Conservation (phyloP, 2,329 filamentous ascomycete genomes). For the Aspergillus eucalypticola region DNA sequence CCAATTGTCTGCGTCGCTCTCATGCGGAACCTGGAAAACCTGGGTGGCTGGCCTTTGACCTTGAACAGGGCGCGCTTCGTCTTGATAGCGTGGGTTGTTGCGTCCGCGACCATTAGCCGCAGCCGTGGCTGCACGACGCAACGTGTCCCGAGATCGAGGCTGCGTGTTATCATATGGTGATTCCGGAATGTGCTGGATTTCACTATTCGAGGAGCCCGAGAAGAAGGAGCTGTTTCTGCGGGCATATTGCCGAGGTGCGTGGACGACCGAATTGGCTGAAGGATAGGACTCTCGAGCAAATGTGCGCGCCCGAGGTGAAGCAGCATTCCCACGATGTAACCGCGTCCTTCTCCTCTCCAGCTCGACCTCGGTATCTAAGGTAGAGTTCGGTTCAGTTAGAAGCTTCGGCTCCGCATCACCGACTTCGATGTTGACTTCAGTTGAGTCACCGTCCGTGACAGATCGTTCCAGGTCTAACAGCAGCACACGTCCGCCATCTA, state of each 20-base stretch:
- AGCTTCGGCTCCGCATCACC: slow-evolving; percentile 69
- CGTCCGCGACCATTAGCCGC: slow-evolving; percentile 71
- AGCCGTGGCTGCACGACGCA: slow-evolving; percentile 71
- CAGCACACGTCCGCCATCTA: slow-evolving; percentile 74
- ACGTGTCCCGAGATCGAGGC: slow-evolving; percentile 68
- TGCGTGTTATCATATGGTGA: slow-evolving; percentile 71
- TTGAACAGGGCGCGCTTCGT: slow-evolving; percentile 46
- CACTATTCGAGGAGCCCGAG: slow-evolving; percentile 26
- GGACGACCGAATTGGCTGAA: slow-evolving; percentile 20
- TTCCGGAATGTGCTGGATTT: slow-evolving; percentile 62
- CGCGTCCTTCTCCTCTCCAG: slow-evolving; percentile 74
- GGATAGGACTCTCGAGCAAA: slow-evolving; percentile 27
- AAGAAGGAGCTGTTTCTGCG: slow-evolving; percentile 32
- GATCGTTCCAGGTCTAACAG: slow-evolving; percentile 74
- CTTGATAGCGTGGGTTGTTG: slow-evolving; percentile 55
- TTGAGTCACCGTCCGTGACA: slow-evolving; percentile 55
- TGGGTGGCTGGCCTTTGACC: slow-evolving; percentile 12
- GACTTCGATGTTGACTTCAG: slow-evolving; percentile 69
- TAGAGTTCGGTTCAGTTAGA: slow-evolving; percentile 71
- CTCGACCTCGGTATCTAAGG: slow-evolving; percentile 75
- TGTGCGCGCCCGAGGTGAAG: slow-evolving; percentile 30
- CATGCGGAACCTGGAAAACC: slow-evolving; percentile 68
- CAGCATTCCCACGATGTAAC: slow-evolving; percentile 56
- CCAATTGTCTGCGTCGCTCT: slow-evolving; percentile 88
- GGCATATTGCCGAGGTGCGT: slow-evolving; percentile 16